These are phyloP conservation scores for Pterocarpus macrocarpus DNA, from an alignment of 306 rosid genomes.

Conservation along the genomic window DNA sequence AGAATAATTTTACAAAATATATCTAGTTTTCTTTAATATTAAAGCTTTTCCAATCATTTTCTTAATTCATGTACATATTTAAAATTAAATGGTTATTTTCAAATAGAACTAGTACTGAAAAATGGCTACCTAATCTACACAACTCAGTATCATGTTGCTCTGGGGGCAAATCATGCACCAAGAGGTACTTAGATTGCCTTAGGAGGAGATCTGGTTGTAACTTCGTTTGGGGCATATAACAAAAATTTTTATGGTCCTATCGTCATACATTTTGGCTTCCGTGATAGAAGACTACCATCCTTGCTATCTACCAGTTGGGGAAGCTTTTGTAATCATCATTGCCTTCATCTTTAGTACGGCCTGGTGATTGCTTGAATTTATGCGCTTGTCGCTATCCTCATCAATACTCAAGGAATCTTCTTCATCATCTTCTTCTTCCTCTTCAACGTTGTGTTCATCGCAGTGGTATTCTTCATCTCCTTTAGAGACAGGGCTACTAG, in stretches of 20 bases:
- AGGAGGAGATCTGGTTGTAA: constrained; percentile 62
- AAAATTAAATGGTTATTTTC: too few species aligned
- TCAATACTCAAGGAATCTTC: constrained; percentile 75
- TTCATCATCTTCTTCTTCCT: constrained; percentile 80
- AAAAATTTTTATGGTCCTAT: constrained; percentile 75
- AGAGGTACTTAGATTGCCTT: constrained; percentile 67
- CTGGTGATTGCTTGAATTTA: constrained; percentile 65
- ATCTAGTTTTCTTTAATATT: too few species aligned
- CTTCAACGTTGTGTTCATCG: constrained; percentile 85
- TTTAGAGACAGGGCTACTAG: constrained; percentile 84
- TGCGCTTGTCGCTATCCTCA: constrained; percentile 84
- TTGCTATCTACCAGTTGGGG: constrained; percentile 45
- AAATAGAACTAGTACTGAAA: constrained; percentile 65
- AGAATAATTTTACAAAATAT: too few species aligned
- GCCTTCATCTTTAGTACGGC: constrained; percentile 80
- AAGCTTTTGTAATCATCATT: constrained; percentile 66
- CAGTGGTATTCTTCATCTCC: constrained; percentile 94
- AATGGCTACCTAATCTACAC: constrained; percentile 88
- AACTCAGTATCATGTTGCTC: constrained; percentile 75
- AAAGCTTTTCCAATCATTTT: too few species aligned
- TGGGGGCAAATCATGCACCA: constrained; percentile 68
- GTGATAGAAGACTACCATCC: constrained; percentile 43
- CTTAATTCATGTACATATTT: too few species aligned
- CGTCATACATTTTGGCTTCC: constrained; percentile 65
- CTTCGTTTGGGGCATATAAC: constrained; percentile 68